Conservation (phyloP, 352 stramenopile genomes). For the Phytophthora pseudosyringae region DNA sequence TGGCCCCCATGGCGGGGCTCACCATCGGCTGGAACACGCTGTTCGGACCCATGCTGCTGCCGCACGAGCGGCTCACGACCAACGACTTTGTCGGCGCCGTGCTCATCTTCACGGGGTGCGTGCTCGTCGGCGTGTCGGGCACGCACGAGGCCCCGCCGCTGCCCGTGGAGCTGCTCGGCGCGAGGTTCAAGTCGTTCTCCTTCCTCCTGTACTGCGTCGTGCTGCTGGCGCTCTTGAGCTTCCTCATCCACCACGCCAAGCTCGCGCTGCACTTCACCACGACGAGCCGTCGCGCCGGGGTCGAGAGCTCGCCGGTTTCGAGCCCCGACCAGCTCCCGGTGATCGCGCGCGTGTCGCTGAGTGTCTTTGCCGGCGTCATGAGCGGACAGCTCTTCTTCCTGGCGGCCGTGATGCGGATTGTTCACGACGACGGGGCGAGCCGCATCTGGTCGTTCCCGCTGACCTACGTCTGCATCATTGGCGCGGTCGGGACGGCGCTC, state of each 20-base stretch:
- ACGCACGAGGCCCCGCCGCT: conserved; percentile 68
- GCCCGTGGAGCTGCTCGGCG: conserved; percentile 60
- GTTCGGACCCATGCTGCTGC: conserved; percentile 71
- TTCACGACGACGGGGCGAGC: conserved; percentile 57
- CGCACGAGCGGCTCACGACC: conserved; percentile 70
- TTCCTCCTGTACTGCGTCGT: conserved; percentile 69
- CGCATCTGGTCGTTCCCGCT: conserved; percentile 61
- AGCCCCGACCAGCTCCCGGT: conserved; percentile 37
- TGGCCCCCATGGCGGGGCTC: conserved; percentile 83
- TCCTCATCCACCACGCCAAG: conserved; percentile 63
- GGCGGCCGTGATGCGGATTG: conserved; percentile 64
- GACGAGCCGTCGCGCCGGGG: conserved; percentile 32
- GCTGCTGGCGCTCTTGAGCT: conserved; percentile 47
- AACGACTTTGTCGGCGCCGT: conserved; percentile 80
- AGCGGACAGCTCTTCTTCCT: conserved; percentile 86
- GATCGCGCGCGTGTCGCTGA: conserved; percentile 59
- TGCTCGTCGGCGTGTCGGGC: conserved; percentile 74
- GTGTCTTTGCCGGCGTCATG: conserved; percentile 71
- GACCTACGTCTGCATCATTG: conserved; percentile 74
- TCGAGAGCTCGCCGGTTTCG: conserved; percentile 30
- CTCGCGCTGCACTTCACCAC: conserved; percentile 61
- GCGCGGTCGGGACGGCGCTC: conserved; percentile 67
- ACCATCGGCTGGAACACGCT: conserved; percentile 88
- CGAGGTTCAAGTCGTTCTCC: conserved; percentile 61
- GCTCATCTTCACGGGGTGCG: conserved; percentile 80